A percentile compares a stretch with the other conserved stretches of the same genome.
phyloP scores from a whole-genome alignment of 1,284 basidiomycete species.

The Hypsizygus ulmarius region DNA sequence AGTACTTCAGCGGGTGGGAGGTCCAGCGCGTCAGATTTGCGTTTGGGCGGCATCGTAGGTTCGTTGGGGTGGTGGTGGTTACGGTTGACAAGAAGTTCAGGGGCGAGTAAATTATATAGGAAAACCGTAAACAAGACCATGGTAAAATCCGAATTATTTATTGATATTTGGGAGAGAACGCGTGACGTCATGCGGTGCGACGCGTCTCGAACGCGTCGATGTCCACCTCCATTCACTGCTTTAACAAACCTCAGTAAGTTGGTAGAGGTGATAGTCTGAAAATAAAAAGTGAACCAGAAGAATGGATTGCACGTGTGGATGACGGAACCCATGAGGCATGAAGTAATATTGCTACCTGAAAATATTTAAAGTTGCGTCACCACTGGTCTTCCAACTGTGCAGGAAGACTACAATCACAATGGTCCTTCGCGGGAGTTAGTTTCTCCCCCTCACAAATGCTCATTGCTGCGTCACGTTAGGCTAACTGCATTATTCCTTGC shows the following conservation, averaged over 20 bases:
- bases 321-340: no score
- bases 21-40: constrained; percentile 28
- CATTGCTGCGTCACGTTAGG: constrained; percentile 47
- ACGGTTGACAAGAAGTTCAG: not conserved
- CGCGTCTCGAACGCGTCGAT: not conserved
- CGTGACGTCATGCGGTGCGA: constrained; percentile 13
- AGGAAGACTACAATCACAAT: no score
- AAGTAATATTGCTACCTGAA: no score
- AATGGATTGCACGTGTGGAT: no score
- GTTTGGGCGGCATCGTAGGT: constrained; percentile 25
- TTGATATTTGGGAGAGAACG: not conserved
- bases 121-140: not conserved
- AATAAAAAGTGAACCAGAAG: not conserved
- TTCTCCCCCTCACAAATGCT: constrained; percentile 2
- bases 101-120: not conserved
- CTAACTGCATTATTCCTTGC: constrained; percentile 94
- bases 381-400: no score
- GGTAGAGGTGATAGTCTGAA: no score
- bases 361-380: no score
- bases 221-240: no score
- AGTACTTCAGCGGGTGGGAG: constrained; percentile 3
- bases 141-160: not conserved
- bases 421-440: no score
- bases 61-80: constrained; percentile 4
- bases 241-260: no score